Evolutionary conservation across 352 stramenopile genomes (phyloP), one percentile per base, ranked within the genome.

Genomic region (Stephanocyclus meneghinianus): DNA sequence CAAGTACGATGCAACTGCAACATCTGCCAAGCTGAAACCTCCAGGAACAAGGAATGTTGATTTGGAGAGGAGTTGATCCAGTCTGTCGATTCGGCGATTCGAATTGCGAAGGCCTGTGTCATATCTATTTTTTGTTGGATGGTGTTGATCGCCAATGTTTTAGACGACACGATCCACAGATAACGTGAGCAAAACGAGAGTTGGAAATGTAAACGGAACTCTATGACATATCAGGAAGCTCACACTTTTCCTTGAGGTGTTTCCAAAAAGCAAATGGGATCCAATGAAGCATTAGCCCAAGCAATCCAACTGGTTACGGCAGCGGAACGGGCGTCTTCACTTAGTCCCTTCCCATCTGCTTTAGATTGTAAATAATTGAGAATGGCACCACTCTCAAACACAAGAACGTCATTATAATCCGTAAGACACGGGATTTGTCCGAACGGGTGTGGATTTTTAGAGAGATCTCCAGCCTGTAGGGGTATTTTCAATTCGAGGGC

Each of bases 201-300:
- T 11, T 16, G 45, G 13, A 53, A 11, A 11, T 26, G 13, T 9
- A 21, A 61, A 40, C 4, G 35, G 7, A 4, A 2, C 4, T 40
- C 35, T 40, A 8, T 55, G 1, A 51, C 0, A 66, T n/a, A 18
- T 51, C 1, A 57, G 44, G 3, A 16, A 29, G 78, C 75, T 86
- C 72, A 79, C 45, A 94, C 87, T 76, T 92, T 92, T 2, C 90
- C 90, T n/a, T 92, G 69, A 1, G 83, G 84, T 51, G 88, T 92
- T 80, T 94, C 90, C 40, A 91, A 71, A 68, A 94, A 94, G 62
- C 90, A 94, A 76, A 94, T 91, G 15, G 85, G 83, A 85, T 94
- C 88, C 67, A 94, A 84, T 21, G 61, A 82, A 3, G 88, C 81
- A 81, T 94, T 94, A 10, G 90, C 90, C 88, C 88, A 94, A 26